These are phyloP conservation scores for Syzygium syzygioides DNA, from an alignment of 441 rosid genomes.

Conservation along the genomic window DNA sequence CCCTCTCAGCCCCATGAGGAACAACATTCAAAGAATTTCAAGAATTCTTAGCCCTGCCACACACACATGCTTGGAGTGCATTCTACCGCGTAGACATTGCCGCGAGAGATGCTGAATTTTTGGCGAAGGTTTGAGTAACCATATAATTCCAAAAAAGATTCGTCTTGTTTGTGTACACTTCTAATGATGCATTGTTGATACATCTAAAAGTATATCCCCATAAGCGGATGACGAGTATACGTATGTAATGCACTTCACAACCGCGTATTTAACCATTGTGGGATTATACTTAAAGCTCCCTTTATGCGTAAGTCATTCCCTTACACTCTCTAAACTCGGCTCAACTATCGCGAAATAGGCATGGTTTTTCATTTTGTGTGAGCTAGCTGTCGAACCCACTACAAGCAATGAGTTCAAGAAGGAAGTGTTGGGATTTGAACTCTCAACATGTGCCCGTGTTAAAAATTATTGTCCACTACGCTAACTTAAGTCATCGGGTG, in stretches of 20 bases:
- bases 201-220: rapidly evolving
- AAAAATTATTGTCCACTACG: neutral
- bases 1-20: neutral
- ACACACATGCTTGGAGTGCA: neutral
- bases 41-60: neutral
- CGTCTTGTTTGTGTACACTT: neutral
- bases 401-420: rapidly evolving
- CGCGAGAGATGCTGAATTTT: neutral
- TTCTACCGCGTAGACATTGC: neutral
- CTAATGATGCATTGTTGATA: neutral
- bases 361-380: neutral
- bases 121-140: neutral
- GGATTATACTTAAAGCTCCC: neutral
- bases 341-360: neutral
- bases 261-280: rapidly evolving
- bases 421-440: neutral
- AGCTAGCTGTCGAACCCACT: rapidly evolving
- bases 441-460: rapidly evolving
- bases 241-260: neutral
- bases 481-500: rapidly evolving
- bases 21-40: neutral
- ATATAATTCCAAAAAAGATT: neutral
- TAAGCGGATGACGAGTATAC: rapidly evolving
- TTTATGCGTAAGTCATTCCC: neutral
- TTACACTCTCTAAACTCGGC: rapidly evolving